Evolutionary conservation across 2,329 filamentous ascomycete genomes (phyloP).

Genomic region (Metarhizium anisopliae): DNA sequence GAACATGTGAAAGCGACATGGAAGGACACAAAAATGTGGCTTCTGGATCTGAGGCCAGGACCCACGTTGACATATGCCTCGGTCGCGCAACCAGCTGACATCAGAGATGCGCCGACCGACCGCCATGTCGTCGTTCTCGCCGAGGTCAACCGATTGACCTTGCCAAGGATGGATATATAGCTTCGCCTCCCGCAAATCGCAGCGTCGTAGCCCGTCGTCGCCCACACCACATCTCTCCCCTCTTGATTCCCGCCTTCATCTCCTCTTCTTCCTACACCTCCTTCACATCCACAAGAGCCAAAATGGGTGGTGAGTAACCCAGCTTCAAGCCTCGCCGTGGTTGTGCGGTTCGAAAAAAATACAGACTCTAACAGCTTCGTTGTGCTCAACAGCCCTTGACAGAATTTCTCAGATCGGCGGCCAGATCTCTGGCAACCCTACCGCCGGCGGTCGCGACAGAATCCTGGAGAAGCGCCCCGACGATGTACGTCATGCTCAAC

Average conservation of each 20-base stretch:
- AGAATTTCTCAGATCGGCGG: slow-evolving; percentile 51
- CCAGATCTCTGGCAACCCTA: slow-evolving; percentile 54
- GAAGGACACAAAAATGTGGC: slow-evolving; percentile 10
- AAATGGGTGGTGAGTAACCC: slow-evolving; percentile 27
- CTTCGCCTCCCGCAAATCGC: slow-evolving; percentile 4
- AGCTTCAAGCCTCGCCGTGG: not conserved
- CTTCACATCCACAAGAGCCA: slow-evolving; percentile 9
- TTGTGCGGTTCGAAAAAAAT: not conserved
- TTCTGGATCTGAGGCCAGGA: not conserved
- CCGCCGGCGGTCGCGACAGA: slow-evolving; percentile 41
- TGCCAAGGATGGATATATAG: slow-evolving; percentile 1
- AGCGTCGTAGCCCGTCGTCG: not conserved
- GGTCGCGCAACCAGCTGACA: slow-evolving; percentile 6
- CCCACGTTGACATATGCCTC: slow-evolving; percentile 8
- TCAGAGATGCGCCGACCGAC: not conserved
- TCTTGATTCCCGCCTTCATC: not conserved
- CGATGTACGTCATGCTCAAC: slow-evolving; percentile 39
- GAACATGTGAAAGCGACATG: slow-evolving; percentile 21
- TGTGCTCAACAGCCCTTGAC: slow-evolving; percentile 39
- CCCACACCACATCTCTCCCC: not conserved
- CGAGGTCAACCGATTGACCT: slow-evolving; percentile 4
- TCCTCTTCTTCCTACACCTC: not conserved
- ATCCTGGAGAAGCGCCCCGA: slow-evolving; percentile 58
- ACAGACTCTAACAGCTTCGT: not conserved
- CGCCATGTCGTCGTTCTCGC: not conserved